A percentile compares a stretch with the other conserved stretches of the same genome.
Conservation (phyloP, 2,329 filamentous ascomycete genomes). For the Penicillium expansum region DNA sequence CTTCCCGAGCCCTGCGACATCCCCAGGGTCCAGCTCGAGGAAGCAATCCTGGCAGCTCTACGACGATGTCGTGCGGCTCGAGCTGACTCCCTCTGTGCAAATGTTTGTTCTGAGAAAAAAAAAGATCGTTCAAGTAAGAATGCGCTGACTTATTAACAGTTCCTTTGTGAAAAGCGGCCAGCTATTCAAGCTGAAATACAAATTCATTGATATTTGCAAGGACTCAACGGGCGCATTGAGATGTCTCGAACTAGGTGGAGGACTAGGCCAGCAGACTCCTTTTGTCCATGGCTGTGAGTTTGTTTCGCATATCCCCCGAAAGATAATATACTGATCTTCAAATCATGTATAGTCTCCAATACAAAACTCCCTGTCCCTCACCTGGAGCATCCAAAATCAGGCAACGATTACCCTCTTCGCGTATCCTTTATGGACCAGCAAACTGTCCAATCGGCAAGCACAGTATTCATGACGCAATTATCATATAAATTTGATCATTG, state of each 20-base stretch:
- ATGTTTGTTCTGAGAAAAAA: conserved; percentile 27
- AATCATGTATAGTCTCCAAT: conserved; percentile 31
- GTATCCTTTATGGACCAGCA: conserved; percentile 46
- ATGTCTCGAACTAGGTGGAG: conserved; percentile 40
- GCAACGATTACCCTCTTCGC: conserved; percentile 34
- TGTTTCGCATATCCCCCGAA: not conserved
- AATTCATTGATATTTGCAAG: conserved; percentile 41
- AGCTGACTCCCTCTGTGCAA: conserved; percentile 33
- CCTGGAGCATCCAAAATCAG: conserved; percentile 42
- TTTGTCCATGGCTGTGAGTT: conserved; percentile 42
- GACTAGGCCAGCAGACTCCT: conserved; percentile 34
- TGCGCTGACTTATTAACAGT: conserved; percentile 20
- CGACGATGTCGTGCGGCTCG: conserved; percentile 32
- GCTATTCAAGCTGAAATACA: conserved; percentile 42
- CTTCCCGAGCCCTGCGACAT: conserved; percentile 30
- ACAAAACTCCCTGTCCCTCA: conserved; percentile 42
- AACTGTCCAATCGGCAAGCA: conserved; percentile 40
- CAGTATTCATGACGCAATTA: conserved; percentile 41
- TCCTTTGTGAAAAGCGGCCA: conserved; percentile 41
- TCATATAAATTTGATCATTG: conserved; percentile 45
- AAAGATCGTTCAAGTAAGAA: not conserved
- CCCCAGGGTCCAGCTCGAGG: conserved; percentile 28
- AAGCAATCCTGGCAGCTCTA: conserved; percentile 31
- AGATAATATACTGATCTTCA: not conserved
- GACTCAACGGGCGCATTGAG: conserved; percentile 37